These are phyloP conservation scores for Globisporangium splendens DNA, from an alignment of 352 stramenopile species.

Conservation along the genomic window DNA sequence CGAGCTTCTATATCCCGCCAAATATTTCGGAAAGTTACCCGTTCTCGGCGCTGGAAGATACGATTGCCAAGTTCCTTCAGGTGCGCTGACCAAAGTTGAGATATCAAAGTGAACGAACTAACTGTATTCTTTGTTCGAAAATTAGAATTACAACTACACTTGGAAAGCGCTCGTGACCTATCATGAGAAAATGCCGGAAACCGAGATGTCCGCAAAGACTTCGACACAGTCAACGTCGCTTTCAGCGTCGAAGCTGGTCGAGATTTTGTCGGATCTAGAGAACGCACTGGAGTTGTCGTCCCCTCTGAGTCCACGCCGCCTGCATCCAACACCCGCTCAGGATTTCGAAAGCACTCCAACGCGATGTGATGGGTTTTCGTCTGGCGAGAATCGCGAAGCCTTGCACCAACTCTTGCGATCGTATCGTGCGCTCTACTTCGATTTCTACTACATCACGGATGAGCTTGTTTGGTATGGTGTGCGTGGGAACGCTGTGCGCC, in stretches of 20 bases:
- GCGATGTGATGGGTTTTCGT: conserved; percentile 15
- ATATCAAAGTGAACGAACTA: not conserved
- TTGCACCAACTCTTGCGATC: conserved; percentile 66
- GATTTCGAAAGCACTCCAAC: conserved; percentile 36
- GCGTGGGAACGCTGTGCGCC: conserved; percentile 74
- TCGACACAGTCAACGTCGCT: conserved; percentile 16
- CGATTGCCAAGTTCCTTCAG: conserved; percentile 86
- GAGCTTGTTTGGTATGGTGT: conserved; percentile 87
- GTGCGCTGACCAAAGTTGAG: conserved; percentile 18
- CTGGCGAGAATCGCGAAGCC: conserved; percentile 29
- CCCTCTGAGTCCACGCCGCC: conserved; percentile 60
- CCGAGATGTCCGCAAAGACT: conserved; percentile 23
- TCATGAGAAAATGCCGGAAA: conserved; percentile 32
- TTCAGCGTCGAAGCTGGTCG: conserved; percentile 27
- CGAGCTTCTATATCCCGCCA: conserved; percentile 80
- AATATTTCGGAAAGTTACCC: conserved; percentile 83
- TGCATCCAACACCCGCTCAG: conserved; percentile 16
- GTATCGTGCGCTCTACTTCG: conserved; percentile 84
- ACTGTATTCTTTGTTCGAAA: not conserved
- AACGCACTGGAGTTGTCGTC: conserved; percentile 60
- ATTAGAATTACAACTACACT: conserved; percentile 76
- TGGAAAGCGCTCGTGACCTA: conserved; percentile 76
- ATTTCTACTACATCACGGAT: conserved; percentile 91
- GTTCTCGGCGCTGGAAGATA: conserved; percentile 83
- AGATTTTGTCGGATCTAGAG: conserved; percentile 65